phyloP scores from a whole-genome alignment of 106 monocot genomes.

The Acanthochlamys bracteata region DNA sequence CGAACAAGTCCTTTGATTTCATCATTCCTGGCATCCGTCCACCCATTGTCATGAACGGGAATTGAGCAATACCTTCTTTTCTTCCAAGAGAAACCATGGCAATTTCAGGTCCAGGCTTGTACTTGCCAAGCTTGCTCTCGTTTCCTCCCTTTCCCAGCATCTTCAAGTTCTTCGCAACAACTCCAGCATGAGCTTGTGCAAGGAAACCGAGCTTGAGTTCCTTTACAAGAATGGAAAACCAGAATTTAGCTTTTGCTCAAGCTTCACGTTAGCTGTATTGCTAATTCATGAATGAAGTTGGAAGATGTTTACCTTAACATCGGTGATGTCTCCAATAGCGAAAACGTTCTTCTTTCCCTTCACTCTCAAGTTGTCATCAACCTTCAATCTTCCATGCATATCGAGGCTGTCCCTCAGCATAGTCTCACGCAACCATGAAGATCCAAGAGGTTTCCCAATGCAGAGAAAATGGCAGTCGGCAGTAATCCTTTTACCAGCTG shows the following conservation, averaged over 20 bases:
- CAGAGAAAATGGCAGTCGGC: constrained; percentile 37
- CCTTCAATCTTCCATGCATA: constrained; percentile 25
- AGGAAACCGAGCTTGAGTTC: constrained; percentile 1
- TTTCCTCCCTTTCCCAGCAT: constrained; percentile 2
- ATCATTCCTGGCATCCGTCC: constrained; percentile 5
- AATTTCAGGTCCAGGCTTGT: neutral
- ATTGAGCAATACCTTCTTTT: constrained; percentile 1
- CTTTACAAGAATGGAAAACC: neutral
- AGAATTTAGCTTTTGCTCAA: too few relatives aligned
- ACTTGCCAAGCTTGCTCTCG: constrained; percentile 11
- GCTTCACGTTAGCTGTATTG: too few relatives aligned
- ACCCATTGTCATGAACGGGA: neutral
- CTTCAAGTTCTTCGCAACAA: constrained; percentile 9
- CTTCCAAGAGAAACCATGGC: constrained; percentile 7
- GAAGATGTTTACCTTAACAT: constrained; percentile 23
- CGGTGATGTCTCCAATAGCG: constrained; percentile 36
- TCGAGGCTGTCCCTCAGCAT: constrained; percentile 25
- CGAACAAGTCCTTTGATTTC: constrained; percentile 7
- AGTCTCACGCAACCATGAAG: constrained; percentile 23
- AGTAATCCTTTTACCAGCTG: constrained; percentile 17
- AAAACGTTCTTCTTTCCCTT: constrained; percentile 25
- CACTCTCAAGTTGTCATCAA: constrained; percentile 35
- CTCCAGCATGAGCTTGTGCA: neutral
- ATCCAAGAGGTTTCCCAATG: constrained; percentile 23
- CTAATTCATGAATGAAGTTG: neutral